These are phyloP conservation scores for Hygrophoropsis aurantiaca DNA, from an alignment of 768 basidiomycete species.

Conservation along the genomic window DNA sequence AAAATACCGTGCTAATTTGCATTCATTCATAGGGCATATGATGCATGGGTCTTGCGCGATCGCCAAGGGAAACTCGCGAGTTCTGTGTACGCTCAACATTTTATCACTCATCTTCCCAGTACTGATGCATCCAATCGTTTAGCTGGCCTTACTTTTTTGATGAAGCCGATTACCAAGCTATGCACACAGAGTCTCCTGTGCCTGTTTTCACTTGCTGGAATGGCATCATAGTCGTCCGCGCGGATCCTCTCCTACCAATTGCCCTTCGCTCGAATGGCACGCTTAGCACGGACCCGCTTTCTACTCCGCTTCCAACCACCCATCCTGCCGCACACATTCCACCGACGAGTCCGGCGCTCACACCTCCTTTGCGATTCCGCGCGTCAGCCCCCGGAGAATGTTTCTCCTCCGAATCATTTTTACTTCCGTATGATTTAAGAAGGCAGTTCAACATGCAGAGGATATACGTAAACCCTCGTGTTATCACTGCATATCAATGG, in stretches of 20 bases:
- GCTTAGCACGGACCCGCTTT: conserved; percentile 32
- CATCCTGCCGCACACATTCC: conserved; percentile 24
- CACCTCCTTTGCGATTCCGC: conserved; percentile 34
- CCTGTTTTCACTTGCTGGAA: conserved; percentile 50
- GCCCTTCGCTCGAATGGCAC: conserved; percentile 36
- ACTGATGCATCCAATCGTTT: not conserved
- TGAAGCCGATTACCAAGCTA: conserved; percentile 30
- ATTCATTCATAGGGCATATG: conserved; percentile 26
- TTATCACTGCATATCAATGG: conserved; percentile 37
- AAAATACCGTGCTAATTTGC: too few species aligned
- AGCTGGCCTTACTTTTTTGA: conserved; percentile 46
- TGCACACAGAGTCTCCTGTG: conserved; percentile 38
- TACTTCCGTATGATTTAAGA: conserved; percentile 43
- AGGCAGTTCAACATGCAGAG: conserved; percentile 36
- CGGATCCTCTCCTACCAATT: conserved; percentile 42
- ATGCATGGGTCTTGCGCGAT: conserved; percentile 39
- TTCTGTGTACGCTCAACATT: not conserved
- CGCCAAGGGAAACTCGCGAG: conserved; percentile 26
- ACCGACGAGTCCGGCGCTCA: conserved; percentile 26
- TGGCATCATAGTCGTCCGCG: conserved; percentile 39
- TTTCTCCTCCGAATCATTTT: conserved; percentile 40
- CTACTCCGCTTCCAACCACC: conserved; percentile 23
- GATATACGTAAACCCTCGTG: conserved; percentile 39
- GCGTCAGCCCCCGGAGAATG: conserved; percentile 26
- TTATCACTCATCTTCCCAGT: not conserved